phyloP scores from a whole-genome alignment of 768 basidiomycete species.

The Coprinopsis sp. region DNA sequence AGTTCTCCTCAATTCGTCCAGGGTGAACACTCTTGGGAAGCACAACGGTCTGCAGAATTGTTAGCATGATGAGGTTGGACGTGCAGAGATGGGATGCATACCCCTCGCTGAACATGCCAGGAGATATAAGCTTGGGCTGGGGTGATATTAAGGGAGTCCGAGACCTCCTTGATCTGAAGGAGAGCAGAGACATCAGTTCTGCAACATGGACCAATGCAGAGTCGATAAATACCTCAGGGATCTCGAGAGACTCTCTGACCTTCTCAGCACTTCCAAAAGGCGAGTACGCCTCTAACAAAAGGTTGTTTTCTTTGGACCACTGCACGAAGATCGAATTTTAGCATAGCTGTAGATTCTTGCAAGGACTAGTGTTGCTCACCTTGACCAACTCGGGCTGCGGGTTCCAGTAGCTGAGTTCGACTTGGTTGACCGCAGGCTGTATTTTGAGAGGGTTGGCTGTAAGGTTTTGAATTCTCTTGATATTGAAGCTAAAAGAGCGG shows the following conservation, averaged over 20 bases:
- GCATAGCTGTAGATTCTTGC: background rate
- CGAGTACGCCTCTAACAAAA: conserved; percentile 74
- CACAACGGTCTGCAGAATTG: conserved; percentile 49
- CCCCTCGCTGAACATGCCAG: conserved; percentile 75
- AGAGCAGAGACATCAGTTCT: background rate
- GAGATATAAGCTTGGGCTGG: conserved; percentile 73
- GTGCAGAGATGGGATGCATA: conserved; percentile 25
- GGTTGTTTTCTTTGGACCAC: conserved; percentile 63
- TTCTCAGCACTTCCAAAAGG: conserved; percentile 62
- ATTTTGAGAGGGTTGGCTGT: conserved; percentile 57
- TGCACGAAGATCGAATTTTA: conserved; percentile 17
- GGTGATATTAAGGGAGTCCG: conserved; percentile 59
- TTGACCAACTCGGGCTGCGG: conserved; percentile 74
- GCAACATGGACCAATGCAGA: background rate
- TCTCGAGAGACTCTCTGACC: conserved; percentile 52
- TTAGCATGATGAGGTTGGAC: background rate
- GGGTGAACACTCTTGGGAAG: conserved; percentile 77
- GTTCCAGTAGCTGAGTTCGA: conserved; percentile 74
- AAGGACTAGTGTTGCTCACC: conserved; percentile 25
- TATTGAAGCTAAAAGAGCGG: conserved; percentile 51
- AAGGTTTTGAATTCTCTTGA: conserved; percentile 58
- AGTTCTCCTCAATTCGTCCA: conserved; percentile 64
- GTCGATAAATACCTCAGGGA: conserved; percentile 42
- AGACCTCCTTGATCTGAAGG: conserved; percentile 49
- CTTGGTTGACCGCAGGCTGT: conserved; percentile 68